Conservation (phyloP, 2,329 filamentous ascomycete species). For the Colletotrichum sp. region DNA sequence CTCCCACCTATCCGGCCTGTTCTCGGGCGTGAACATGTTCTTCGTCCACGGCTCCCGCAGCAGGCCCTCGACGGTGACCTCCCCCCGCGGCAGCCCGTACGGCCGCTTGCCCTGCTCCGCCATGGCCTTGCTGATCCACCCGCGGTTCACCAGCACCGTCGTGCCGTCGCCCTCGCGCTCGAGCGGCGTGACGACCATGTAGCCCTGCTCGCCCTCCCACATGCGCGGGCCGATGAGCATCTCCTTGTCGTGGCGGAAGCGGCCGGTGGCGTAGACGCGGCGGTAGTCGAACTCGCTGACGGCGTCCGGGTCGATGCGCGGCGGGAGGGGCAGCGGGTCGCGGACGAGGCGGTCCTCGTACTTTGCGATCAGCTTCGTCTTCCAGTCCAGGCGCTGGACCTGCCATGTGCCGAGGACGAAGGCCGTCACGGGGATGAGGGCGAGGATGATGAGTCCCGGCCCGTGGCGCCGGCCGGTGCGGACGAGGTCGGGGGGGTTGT, state of each 20-base stretch:
- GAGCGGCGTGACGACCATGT: constrained; percentile 88
- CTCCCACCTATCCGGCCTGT: constrained; percentile 79
- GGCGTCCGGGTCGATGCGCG: constrained; percentile 79
- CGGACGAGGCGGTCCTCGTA: constrained; percentile 91
- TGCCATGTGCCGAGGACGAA: constrained; percentile 95
- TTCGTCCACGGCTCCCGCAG: constrained; percentile 92
- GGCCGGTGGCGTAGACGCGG: constrained; percentile 76
- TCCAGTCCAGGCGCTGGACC: constrained; percentile 90
- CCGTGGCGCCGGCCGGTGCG: constrained; percentile 77
- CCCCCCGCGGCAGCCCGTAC: constrained; percentile 69
- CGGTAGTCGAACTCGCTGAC: constrained; percentile 92
- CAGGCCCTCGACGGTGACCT: constrained; percentile 82
- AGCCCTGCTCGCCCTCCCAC: constrained; percentile 88
- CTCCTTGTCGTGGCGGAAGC: constrained; percentile 85
- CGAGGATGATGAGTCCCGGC: constrained; percentile 79
- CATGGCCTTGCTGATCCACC: constrained; percentile 86
- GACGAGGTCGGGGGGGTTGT: constrained; percentile 82
- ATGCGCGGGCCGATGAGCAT: constrained; percentile 95
- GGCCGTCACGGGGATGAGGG: constrained; percentile 88
- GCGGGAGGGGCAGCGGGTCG: constrained; percentile 83
- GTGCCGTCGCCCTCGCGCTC: constrained; percentile 67
- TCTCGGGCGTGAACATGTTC: constrained; percentile 96
- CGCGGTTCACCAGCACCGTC: constrained; percentile 85
- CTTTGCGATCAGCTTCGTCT: constrained; percentile 87
- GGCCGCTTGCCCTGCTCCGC: constrained; percentile 68